These are phyloP conservation scores for Pseudocercospora musae DNA, from an alignment of 2,329 filamentous ascomycete species.

Conservation along the genomic window DNA sequence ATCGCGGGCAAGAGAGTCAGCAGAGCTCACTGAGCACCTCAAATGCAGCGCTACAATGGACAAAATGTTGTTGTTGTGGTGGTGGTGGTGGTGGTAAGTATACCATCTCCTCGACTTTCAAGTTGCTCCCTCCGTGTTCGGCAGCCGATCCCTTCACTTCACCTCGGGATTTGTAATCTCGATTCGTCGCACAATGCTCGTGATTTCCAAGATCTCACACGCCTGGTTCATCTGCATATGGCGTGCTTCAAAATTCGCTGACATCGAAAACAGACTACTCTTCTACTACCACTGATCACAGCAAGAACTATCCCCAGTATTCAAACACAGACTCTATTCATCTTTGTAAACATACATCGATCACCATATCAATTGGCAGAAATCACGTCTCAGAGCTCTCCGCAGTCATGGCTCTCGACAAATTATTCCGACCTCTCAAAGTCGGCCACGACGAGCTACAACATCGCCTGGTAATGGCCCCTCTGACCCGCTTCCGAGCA, in stretches of 20 bases:
- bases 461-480: slow-evolving; percentile 54
- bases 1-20: neutral
- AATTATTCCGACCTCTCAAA: slow-evolving; percentile 42
- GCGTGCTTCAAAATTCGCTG: neutral
- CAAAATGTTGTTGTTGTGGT: neutral
- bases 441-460: slow-evolving; percentile 43
- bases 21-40: neutral
- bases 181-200: neutral
- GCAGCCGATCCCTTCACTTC: too few species aligned
- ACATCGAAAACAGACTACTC: neutral
- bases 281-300: neutral
- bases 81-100: neutral
- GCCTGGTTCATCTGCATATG: neutral
- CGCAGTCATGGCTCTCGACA: slow-evolving; percentile 5
- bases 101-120: neutral
- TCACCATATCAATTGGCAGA: neutral
- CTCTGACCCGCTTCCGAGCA: slow-evolving; percentile 52
- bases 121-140: too few species aligned
- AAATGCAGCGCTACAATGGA: neutral
- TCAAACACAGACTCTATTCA: too few species aligned
- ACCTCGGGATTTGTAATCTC: neutral
- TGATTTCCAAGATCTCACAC: neutral
- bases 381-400: neutral
- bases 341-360: too few species aligned
- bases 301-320: neutral